Base-by-base conservation (phyloP, 768 basidiomycete species). In the Tephrocybe sp. region DNA sequence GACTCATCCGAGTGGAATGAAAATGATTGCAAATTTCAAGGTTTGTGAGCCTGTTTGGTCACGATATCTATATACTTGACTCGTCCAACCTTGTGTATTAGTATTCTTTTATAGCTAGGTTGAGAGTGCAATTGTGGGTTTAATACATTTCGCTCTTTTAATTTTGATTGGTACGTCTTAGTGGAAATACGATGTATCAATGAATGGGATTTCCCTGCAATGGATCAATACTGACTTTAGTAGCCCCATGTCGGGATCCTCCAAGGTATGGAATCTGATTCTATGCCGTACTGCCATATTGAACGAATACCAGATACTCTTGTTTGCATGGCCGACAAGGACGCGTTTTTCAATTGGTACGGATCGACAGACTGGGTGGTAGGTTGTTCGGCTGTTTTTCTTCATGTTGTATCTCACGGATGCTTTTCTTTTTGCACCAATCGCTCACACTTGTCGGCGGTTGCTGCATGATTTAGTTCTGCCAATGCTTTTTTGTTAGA, bases 61-160 rank as follows among this genome's bases (percentile, higher is more conserved):
- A n/a, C n/a, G n/a, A n/a, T n/a, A n/a, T n/a, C n/a, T n/a, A n/a
- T n/a, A n/a, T n/a, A n/a, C n/a, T n/a, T n/a, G n/a, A n/a, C n/a
- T n/a, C n/a, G n/a, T n/a, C n/a, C n/a, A n/a, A n/a, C n/a, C n/a
- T n/a, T n/a, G n/a, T n/a, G n/a, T n/a, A n/a, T n/a, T n/a, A n/a
- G n/a, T n/a, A n/a, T n/a, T n/a, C n/a, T n/a, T n/a, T n/a, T n/a
- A 37, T n/a, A 30, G 45, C 34, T 15, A 49, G 4, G 26, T 50
- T 18, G 42, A 57, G 42, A 57, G 56, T 37, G 48, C 53, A 3
- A 54, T 57, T 37, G 56, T 57, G 6, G 41, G 56, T 48, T 10
- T 36, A 11, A 15, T 28, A 21, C 28, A 9, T 34, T 10, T 4
- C 10, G 3, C 3, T 45, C 23, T 36, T 6, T 25, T 28, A 18